phyloP scores from a whole-genome alignment of 495 filamentous ascomycete species.

The Apodospora peruviana region DNA sequence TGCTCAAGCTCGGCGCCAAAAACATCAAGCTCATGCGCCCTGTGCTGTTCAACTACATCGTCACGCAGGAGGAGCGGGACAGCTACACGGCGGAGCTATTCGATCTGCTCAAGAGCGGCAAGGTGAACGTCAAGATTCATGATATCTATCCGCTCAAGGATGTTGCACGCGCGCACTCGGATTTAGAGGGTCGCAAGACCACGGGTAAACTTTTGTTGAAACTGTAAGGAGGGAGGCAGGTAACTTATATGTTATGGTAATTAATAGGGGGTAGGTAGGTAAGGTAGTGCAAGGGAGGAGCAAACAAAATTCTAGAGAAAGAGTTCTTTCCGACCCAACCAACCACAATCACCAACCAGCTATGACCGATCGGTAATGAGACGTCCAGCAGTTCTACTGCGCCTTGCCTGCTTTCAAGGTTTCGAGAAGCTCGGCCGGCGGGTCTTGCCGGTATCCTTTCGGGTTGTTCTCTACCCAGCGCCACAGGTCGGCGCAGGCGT shows the following conservation, averaged over 20 bases:
- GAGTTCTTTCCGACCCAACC: neutral
- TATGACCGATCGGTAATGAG: no score
- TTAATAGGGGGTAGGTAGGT: conserved; percentile 3
- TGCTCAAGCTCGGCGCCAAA: conserved; percentile 65
- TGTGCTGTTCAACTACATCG: conserved; percentile 66
- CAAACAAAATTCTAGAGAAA: neutral
- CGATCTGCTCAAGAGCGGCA: conserved; percentile 57
- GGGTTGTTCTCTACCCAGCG: conserved; percentile 94
- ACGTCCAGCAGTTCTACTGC: no score
- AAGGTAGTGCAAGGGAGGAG: conserved; percentile 1
- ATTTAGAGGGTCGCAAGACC: conserved; percentile 77
- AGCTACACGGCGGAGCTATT: conserved; percentile 70
- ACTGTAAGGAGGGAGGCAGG: conserved; percentile 8
- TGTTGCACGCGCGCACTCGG: conserved; percentile 66
- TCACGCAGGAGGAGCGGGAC: conserved; percentile 70
- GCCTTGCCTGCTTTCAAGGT: conserved; percentile 49
- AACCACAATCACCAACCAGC: neutral
- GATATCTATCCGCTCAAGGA: conserved; percentile 78
- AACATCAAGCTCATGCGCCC: conserved; percentile 77
- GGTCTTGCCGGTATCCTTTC: conserved; percentile 84
- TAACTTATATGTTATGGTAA: neutral
- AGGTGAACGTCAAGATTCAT: conserved; percentile 71
- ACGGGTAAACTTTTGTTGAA: conserved; percentile 72
- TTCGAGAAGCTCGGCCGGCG: conserved; percentile 76
- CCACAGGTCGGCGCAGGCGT: conserved; percentile 93